These are phyloP conservation scores for Pichia sporocuriosa DNA, from an alignment of 805 yeast genomes.

Conservation along the genomic window DNA sequence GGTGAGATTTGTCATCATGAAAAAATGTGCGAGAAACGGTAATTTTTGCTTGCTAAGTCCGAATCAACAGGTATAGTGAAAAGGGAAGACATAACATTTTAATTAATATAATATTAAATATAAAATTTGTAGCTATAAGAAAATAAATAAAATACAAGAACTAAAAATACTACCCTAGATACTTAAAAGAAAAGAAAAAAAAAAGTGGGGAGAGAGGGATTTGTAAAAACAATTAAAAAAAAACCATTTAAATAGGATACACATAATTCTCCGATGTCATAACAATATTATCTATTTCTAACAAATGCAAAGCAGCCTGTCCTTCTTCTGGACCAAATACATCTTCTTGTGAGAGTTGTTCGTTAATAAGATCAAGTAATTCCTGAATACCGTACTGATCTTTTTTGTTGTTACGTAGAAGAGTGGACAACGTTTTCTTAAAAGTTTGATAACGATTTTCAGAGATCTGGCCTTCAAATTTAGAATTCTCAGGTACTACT, in stretches of 20 bases:
- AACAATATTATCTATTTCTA: conserved; percentile 39
- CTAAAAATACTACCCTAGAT: conserved; percentile 2
- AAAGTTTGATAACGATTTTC: conserved; percentile 42
- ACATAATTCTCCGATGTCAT: conserved; percentile 44
- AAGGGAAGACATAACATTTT: too few relatives aligned
- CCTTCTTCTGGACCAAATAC: conserved; percentile 39
- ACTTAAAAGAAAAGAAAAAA: conserved; percentile 2
- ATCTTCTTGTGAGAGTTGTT: conserved; percentile 37
- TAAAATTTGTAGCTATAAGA: too few relatives aligned
- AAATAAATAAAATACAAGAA: not conserved
- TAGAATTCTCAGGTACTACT: conserved; percentile 10
- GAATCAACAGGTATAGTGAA: not conserved
- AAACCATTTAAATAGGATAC: conserved; percentile 33
- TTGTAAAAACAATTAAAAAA: not conserved
- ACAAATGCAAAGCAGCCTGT: conserved; percentile 34
- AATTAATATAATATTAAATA: too few relatives aligned
- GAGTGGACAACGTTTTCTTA: conserved; percentile 39
- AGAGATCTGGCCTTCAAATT: conserved; percentile 36
- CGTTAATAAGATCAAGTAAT: conserved; percentile 22
- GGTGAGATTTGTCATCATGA: conserved; percentile 4
- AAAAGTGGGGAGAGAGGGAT: not conserved
- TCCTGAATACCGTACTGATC: conserved; percentile 29
- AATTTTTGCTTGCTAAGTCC: not conserved
- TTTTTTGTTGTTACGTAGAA: conserved; percentile 33
- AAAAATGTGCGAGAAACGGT: not conserved